These are phyloP conservation scores for Trametes sp. DNA, from an alignment of 1,284 basidiomycete species.

Conservation along the genomic window DNA sequence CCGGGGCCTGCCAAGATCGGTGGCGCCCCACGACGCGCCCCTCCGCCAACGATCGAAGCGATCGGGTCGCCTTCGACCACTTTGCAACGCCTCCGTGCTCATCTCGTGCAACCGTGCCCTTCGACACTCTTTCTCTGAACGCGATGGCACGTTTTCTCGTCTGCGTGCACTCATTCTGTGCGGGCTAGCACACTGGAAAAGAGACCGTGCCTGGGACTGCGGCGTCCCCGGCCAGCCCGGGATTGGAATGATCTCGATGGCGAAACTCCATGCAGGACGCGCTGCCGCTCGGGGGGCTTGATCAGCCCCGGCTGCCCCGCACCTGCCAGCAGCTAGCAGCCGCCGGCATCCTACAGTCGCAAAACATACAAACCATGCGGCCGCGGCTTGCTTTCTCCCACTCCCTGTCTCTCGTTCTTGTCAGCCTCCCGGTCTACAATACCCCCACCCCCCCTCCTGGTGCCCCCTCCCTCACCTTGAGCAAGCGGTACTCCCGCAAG, in stretches of 20 bases:
- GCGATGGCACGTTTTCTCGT: background rate
- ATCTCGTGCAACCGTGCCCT: background rate
- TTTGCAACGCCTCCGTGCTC: background rate
- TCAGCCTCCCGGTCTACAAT: background rate
- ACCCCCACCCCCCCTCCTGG: background rate
- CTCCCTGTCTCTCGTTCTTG: background rate
- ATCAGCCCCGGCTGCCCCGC: background rate
- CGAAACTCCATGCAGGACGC: background rate
- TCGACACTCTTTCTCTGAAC: no score
- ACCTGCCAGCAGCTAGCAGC: background rate
- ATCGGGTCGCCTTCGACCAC: background rate
- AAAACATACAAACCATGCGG: background rate
- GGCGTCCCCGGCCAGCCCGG: conserved; percentile 3
- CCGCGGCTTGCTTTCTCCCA: background rate
- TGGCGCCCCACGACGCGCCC: background rate
- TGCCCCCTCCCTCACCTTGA: background rate
- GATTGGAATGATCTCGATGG: conserved; percentile 15
- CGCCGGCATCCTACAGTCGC: background rate
- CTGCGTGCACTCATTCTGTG: background rate
- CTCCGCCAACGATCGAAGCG: background rate
- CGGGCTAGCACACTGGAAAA: background rate
- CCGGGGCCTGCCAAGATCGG: background rate
- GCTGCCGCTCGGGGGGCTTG: background rate
- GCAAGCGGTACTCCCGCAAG: background rate
- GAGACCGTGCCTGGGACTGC: background rate